Base-by-base conservation (phyloP, 768 basidiomycete species). In the Gymnopilus dilepis region DNA sequence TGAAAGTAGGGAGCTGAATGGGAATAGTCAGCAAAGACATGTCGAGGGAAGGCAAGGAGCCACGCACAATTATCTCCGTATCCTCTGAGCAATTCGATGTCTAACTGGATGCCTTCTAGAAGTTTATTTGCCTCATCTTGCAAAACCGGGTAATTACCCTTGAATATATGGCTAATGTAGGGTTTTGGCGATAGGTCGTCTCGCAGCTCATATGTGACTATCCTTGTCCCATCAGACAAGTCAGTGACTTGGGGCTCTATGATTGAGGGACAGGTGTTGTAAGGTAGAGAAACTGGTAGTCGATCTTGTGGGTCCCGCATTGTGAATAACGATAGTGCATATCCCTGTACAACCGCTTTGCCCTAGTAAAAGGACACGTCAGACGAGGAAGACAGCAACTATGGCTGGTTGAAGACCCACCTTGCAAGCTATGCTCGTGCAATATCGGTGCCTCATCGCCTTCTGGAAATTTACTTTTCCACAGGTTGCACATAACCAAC, bases 401-500 rank as follows among this genome's bases (percentile, higher is more conserved):
- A 22, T 22, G 31, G 31, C 13, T 19, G 50, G 13, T 31, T 19
- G 24, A 60, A 22, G 24, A 40, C 72, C 45, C 59, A 82, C 82
- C 72, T 71, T 66, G 64, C 84, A 86, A 1, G 28, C 50, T 3
- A 71, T 65, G 60, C 80, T 80, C 12, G 67, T 63, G 66, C 85
- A 86, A 62, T 74, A 71, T 48, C 82, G 75, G 62, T 83, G 80
- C 56, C 85, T 75, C 70, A 86, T 73, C 47, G 73, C 72, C 12
- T 61, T 63, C 65, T 84, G 80, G 45, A 75, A 76, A 51, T 84
- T 86, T 24, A 86, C 67, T 67, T 79, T 75, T 24, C 84, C 84
- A 59, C 85, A 86, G 0, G 62, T 52, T 2, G 24, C 59, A 61
- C 85, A 86, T 60, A 76, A 78, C 84, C 84, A 86, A 6, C 84